These are phyloP conservation scores for Globisporangium parvum DNA, from an alignment of 352 stramenopile genomes.

Conservation along the genomic window DNA sequence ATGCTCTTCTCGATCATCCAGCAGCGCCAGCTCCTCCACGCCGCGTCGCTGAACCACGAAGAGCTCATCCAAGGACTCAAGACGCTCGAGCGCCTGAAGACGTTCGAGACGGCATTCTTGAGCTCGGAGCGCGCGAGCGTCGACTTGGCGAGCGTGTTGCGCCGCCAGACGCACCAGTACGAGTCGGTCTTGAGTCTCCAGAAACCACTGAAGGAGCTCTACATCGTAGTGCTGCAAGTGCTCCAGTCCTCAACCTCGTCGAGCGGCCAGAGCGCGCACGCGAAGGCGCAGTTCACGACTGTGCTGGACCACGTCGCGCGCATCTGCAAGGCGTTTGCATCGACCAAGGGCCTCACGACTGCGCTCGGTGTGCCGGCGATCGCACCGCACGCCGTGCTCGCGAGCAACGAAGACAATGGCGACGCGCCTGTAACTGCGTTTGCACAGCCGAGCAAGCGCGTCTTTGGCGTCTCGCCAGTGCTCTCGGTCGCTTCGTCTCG, in stretches of 20 bases:
- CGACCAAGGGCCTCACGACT: slow-evolving; percentile 16
- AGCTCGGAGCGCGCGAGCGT: background rate
- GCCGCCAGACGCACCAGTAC: slow-evolving; percentile 47
- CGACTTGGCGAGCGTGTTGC: slow-evolving; percentile 1
- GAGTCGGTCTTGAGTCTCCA: slow-evolving; percentile 33
- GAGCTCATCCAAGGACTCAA: slow-evolving; percentile 48
- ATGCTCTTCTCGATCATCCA: slow-evolving; percentile 86
- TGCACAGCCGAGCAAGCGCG: slow-evolving; percentile 41
- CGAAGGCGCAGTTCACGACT: slow-evolving; percentile 12
- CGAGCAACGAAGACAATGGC: slow-evolving; percentile 35
- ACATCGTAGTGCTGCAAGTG: slow-evolving; percentile 55
- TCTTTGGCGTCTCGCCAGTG: slow-evolving; percentile 59
- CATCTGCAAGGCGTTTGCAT: slow-evolving; percentile 25
- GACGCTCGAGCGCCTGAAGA: slow-evolving; percentile 42
- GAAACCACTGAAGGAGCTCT: slow-evolving; percentile 54
- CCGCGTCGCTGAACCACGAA: slow-evolving; percentile 65
- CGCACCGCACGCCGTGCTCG: slow-evolving; percentile 35
- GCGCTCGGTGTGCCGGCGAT: slow-evolving; percentile 58
- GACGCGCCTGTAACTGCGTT: slow-evolving; percentile 52
- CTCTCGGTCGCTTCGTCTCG: slow-evolving; percentile 10
- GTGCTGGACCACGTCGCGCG: slow-evolving; percentile 29
- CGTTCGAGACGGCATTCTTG: slow-evolving; percentile 25
- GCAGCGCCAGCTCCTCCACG: slow-evolving; percentile 77
- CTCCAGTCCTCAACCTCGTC: slow-evolving; percentile 18
- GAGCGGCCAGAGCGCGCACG: slow-evolving; percentile 5